Conservation (phyloP, 176 grass and related monocot species). For the Hsuehochloa calcarea region DNA sequence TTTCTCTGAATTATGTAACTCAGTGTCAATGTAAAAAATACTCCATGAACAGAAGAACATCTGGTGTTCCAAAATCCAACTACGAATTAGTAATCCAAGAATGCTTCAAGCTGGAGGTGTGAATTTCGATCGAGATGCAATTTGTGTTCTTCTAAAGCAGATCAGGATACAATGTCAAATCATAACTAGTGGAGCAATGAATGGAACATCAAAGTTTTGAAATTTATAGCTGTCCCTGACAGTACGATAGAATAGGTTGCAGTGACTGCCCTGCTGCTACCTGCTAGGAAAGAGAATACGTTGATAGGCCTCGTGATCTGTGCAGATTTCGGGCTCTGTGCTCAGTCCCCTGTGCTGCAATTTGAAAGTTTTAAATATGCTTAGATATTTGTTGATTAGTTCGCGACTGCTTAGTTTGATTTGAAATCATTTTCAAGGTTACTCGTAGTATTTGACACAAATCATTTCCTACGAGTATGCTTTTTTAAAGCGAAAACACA, state of each 20-base stretch:
- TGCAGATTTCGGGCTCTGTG: slow-evolving; percentile 1
- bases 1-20: background rate
- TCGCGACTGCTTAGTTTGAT: background rate
- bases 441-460: background rate
- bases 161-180: background rate
- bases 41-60: background rate
- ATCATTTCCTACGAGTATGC: background rate
- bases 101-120: background rate
- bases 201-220: slow-evolving; percentile 37
- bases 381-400: background rate
- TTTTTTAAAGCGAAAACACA: background rate
- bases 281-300: background rate
- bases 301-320: slow-evolving; percentile 39
- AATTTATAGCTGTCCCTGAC: slow-evolving; percentile 22
- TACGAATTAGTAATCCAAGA: background rate
- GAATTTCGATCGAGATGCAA: background rate
- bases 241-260: slow-evolving; percentile 14
- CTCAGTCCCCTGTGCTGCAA: background rate
- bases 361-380: slow-evolving; percentile 15
- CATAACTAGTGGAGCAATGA: background rate
- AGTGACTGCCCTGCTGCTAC: background rate
- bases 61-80: background rate
- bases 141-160: background rate
- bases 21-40: background rate
- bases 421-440: slow-evolving; percentile 16